Percentiles rank a stretch among this genome's conserved stretches.
Evolutionary conservation across 768 basidiomycete species (phyloP).

Genomic region (Tylopilus vinaceipallidus): DNA sequence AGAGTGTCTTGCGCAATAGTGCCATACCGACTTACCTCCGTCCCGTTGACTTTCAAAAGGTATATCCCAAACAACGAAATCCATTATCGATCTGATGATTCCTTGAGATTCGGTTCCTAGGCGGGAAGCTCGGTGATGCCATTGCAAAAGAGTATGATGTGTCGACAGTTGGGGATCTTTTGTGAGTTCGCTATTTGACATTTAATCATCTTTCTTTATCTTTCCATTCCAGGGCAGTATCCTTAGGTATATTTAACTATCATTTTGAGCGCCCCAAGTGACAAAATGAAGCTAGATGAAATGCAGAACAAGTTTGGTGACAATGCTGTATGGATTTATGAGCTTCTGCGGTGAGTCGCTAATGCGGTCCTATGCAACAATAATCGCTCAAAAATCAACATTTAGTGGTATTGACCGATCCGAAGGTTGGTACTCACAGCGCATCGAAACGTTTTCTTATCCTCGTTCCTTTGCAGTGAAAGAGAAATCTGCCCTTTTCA

Average conservation of each 20-base stretch:
- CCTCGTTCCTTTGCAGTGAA: conserved; percentile 57
- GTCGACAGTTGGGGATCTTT: conserved; percentile 84
- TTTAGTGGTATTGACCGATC: conserved; percentile 79
- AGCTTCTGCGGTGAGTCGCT: conserved; percentile 70
- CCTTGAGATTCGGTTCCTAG: conserved; percentile 83
- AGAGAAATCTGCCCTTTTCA: conserved; percentile 73
- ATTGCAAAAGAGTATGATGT: conserved; percentile 87
- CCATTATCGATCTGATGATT: background rate
- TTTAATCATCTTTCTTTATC: conserved; percentile 2
- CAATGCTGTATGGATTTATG: conserved; percentile 87
- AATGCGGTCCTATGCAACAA: background rate
- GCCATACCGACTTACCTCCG: conserved; percentile 83
- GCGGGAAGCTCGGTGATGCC: conserved; percentile 90
- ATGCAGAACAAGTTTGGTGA: conserved; percentile 83
- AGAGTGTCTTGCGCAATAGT: conserved; percentile 82
- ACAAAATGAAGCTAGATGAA: conserved; percentile 47
- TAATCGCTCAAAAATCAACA: background rate
- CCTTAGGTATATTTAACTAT: conserved; percentile 45
- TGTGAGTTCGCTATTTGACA: conserved; percentile 50
- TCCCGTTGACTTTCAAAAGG: conserved; percentile 89
- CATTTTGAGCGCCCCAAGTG: background rate
- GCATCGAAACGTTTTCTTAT: background rate
- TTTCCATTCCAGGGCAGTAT: conserved; percentile 44
- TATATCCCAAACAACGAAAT: conserved; percentile 22
- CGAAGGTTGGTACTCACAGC: conserved; percentile 57